Base-by-base conservation (phyloP, 352 stramenopile genomes). In the Phytophthora crassamura region DNA sequence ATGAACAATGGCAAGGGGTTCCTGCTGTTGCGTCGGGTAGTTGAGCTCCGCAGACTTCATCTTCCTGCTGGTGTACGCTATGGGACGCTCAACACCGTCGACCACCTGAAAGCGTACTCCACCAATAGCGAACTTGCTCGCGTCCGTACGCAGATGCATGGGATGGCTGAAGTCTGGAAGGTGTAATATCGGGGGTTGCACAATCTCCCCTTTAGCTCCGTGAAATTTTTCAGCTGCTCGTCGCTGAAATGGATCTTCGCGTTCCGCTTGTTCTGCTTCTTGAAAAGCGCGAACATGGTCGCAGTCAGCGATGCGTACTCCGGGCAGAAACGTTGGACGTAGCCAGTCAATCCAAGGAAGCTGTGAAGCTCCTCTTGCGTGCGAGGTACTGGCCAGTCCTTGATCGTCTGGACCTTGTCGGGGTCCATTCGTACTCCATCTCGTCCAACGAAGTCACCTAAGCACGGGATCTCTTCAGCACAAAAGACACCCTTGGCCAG, bases 1-100 rank as follows among this genome's bases (percentile, higher is more conserved):
- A n/a, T 65, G 15, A 1, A 58, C 15, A 5, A 65, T 65, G 4
- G 30, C 57, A 2, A 65, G 20, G 15, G 53, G 40, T n/a, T 59
- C 58, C 33, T 49, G 48, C n/a, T 66, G 18, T 16, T 51, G 28
- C 11, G 20, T 49, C 11, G 42, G 11, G 22, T 49, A 36, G 42
- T 49, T 49, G 42, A 49, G 42, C 42, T 36, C 42, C 22, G 42
- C 22, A 0, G 42, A 34, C 12, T 49, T 49, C 42, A 49, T 49
- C 22, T 49, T 49, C 9, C 42, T 6, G 12, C 42, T 49, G 22
- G 22, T 49, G 22, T 49, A 41, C 32, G 47, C 33, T 18, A 54
- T 42, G 16, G 33, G 32, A 41, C 47, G 47, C 32, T 54, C 47
- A 15, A 41, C 47, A 22, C 32, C 47, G 14, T 54, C 47, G 16